Conservation (phyloP, 2,329 filamentous ascomycete species). For the Trichoderma sp. region DNA sequence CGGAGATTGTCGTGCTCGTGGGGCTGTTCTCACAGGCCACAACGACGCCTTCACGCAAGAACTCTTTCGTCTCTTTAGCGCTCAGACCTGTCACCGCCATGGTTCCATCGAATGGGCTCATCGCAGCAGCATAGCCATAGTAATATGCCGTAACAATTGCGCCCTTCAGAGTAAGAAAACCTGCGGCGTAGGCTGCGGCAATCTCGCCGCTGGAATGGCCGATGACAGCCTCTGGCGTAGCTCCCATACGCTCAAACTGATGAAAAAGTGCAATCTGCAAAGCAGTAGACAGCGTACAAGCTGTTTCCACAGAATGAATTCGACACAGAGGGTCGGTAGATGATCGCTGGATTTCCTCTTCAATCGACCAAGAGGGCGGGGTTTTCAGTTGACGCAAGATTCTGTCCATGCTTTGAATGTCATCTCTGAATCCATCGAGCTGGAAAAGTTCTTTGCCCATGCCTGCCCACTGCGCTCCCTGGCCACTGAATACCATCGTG, state of each 20-base stretch:
- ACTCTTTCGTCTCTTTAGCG: background rate
- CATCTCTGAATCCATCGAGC: constrained; percentile 25
- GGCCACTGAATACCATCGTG: constrained; percentile 36
- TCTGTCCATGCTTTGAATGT: constrained; percentile 15
- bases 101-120: constrained; percentile 23
- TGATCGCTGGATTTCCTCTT: constrained; percentile 19
- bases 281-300: constrained; percentile 43
- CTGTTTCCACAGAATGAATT: constrained; percentile 1
- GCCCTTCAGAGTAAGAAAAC: constrained; percentile 24
- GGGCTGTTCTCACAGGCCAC: constrained; percentile 40
- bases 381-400: background rate
- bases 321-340: constrained; percentile 6
- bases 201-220: constrained; percentile 43
- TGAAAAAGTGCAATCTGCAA: constrained; percentile 43
- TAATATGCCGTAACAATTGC: constrained; percentile 35
- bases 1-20: constrained; percentile 36
- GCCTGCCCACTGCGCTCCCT: constrained; percentile 38
- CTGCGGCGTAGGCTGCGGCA: constrained; percentile 36
- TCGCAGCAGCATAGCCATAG: constrained; percentile 30
- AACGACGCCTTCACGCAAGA: constrained; percentile 19
- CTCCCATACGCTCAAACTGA: constrained; percentile 31
- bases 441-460: constrained; percentile 38
- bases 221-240: constrained; percentile 32
- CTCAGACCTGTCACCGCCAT: constrained; percentile 36
- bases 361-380: constrained; percentile 18